Evolutionary conservation across 2,329 filamentous ascomycete genomes (phyloP).

Genomic region (Arthrocladium fulminans): DNA sequence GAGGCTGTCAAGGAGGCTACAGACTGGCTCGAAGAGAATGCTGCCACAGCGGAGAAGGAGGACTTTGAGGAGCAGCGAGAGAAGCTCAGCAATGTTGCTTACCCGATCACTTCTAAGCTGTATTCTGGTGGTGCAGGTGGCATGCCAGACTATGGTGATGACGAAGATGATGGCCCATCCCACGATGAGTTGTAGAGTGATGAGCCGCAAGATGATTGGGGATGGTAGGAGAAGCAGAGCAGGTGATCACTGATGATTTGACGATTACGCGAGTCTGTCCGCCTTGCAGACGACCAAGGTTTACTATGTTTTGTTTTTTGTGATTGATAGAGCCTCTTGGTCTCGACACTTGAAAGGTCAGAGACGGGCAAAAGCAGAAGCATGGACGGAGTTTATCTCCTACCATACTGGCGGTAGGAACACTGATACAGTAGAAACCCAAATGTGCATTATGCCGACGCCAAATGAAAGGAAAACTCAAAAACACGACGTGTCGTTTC

Average conservation of each 20-base stretch:
- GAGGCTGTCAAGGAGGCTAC: conserved; percentile 94
- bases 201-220: background rate
- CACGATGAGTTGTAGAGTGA: conserved; percentile 65
- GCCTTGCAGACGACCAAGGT: background rate
- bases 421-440: too few species aligned
- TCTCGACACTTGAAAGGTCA: too few species aligned
- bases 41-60: conserved; percentile 71
- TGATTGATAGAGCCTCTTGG: background rate
- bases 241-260: background rate
- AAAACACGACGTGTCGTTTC: too few species aligned
- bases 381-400: too few species aligned
- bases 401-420: too few species aligned
- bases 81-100: conserved; percentile 92
- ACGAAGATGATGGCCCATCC: conserved; percentile 54
- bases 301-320: background rate
- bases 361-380: too few species aligned
- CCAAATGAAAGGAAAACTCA: too few species aligned
- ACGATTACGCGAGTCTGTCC: background rate
- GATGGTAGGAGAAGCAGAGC: background rate
- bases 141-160: conserved; percentile 48
- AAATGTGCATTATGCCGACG: too few species aligned
- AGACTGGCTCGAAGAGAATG: conserved; percentile 97
- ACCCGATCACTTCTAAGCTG: conserved; percentile 98
- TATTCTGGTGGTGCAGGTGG: conserved; percentile 64
- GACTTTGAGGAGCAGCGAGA: conserved; percentile 99